A percentile compares a stretch with the other conserved stretches of the same genome.
Evolutionary conservation across 352 stramenopile genomes (phyloP).

Genomic region (Globisporangium polare): DNA sequence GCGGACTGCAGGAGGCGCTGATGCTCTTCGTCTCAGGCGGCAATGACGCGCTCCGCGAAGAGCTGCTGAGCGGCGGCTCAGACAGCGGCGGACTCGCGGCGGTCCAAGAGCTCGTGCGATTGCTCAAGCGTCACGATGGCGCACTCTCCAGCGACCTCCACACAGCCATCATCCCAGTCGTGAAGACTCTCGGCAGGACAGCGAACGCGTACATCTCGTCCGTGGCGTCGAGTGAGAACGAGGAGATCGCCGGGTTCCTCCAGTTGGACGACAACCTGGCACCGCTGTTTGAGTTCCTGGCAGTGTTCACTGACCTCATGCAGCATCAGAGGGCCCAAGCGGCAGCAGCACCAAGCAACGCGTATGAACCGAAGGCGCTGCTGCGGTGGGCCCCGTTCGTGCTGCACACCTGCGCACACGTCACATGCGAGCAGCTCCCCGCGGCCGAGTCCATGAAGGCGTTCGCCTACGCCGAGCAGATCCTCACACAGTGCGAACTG

Average conservation of each 20-base stretch:
- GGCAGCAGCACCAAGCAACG: background rate
- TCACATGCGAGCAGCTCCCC: conserved; percentile 23
- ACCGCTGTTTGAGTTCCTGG: conserved; percentile 25
- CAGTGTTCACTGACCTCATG: conserved; percentile 15
- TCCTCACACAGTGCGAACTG: conserved; percentile 20
- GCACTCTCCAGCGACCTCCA: conserved; percentile 9
- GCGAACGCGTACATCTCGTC: conserved; percentile 19
- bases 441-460: conserved; percentile 23
- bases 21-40: background rate
- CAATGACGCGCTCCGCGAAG: conserved; percentile 6
- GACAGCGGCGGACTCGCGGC: background rate
- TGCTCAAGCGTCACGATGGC: background rate
- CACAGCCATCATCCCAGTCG: conserved; percentile 7
- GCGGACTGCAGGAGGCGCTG: background rate
- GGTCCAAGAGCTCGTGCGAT: conserved; percentile 5
- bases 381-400: conserved; percentile 38
- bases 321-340: background rate
- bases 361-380: conserved; percentile 17
- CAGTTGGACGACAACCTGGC: conserved; percentile 26
- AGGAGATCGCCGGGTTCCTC: conserved; percentile 13
- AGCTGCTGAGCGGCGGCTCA: conserved; percentile 1
- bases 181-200: conserved; percentile 31
- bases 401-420: conserved; percentile 30
- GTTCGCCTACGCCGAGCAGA: conserved; percentile 16
- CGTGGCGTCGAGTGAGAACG: conserved; percentile 7